phyloP scores from a whole-genome alignment of 2,329 filamentous ascomycete species.

The Pleurostoma richardsiae region DNA sequence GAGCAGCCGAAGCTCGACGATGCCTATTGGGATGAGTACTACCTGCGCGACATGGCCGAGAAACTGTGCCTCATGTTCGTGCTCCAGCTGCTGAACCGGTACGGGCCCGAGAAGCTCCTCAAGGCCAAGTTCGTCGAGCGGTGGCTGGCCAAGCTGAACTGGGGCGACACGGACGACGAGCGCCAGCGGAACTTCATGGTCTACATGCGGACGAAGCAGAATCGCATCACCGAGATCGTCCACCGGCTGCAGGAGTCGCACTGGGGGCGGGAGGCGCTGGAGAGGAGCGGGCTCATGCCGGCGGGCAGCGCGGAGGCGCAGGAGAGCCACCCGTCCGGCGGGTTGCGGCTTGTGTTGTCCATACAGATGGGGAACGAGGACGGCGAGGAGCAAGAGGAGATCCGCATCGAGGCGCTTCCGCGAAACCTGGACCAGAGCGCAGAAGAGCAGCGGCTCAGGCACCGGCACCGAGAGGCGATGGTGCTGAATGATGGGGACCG shows the following conservation, averaged over 20 bases:
- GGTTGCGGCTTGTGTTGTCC: slow-evolving; percentile 27
- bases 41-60: slow-evolving; percentile 56
- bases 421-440: slow-evolving; percentile 46
- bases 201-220: slow-evolving; percentile 45
- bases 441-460: slow-evolving; percentile 67
- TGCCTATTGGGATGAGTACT: slow-evolving; percentile 57
- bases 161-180: slow-evolving; percentile 52
- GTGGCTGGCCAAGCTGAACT: slow-evolving; percentile 71
- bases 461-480: slow-evolving; percentile 81
- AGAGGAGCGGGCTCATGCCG: slow-evolving; percentile 41
- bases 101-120: slow-evolving; percentile 51
- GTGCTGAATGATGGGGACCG: slow-evolving; percentile 83
- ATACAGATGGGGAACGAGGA: slow-evolving; percentile 25
- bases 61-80: slow-evolving; percentile 55
- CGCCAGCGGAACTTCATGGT: slow-evolving; percentile 46
- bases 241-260: slow-evolving; percentile 40
- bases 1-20: slow-evolving; percentile 48
- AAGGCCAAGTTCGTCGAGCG: slow-evolving; percentile 63
- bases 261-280: slow-evolving; percentile 46
- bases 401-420: slow-evolving; percentile 24
- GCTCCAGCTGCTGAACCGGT: slow-evolving; percentile 53
- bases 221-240: slow-evolving; percentile 48
- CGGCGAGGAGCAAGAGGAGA: slow-evolving; percentile 18
- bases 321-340: slow-evolving; percentile 14
- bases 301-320: slow-evolving; percentile 19